These are phyloP conservation scores for Penicillium lagena DNA, from an alignment of 495 filamentous ascomycete species.

Conservation along the genomic window DNA sequence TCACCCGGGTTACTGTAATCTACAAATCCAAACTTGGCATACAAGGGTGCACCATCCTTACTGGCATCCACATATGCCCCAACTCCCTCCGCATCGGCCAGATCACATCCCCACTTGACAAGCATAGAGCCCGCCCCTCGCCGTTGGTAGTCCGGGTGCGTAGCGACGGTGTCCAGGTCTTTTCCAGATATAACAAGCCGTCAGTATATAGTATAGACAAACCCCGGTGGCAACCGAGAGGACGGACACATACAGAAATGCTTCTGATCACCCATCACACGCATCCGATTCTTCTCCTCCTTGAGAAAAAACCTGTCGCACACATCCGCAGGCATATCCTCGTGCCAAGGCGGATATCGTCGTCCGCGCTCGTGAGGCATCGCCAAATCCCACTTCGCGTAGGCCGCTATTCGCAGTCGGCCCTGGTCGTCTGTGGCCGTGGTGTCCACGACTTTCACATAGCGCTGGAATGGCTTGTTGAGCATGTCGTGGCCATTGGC, in stretches of 20 bases:
- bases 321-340: slow-evolving; percentile 7
- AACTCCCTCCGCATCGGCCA: slow-evolving; percentile 27
- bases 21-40: slow-evolving; percentile 26
- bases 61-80: slow-evolving; percentile 27
- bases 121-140: slow-evolving; percentile 46
- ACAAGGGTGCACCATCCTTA: slow-evolving; percentile 19
- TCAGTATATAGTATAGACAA: not conserved
- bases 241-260: slow-evolving; percentile 13
- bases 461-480: slow-evolving; percentile 17
- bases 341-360: slow-evolving; percentile 21
- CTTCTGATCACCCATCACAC: slow-evolving; percentile 19
- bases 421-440: slow-evolving; percentile 6
- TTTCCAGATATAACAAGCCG: not conserved
- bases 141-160: slow-evolving; percentile 40
- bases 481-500: slow-evolving; percentile 12
- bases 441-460: slow-evolving; percentile 22
- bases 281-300: slow-evolving; percentile 10
- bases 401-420: slow-evolving; percentile 14
- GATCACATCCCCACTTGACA: slow-evolving; percentile 42
- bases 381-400: slow-evolving; percentile 21
- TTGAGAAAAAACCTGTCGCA: slow-evolving; percentile 11
- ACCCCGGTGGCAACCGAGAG: not conserved
- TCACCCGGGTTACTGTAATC: slow-evolving; percentile 12
- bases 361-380: slow-evolving; percentile 17
- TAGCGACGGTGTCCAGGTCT: slow-evolving; percentile 45